Conservation (phyloP, 108 stramenopile genomes). For the Aurantiochytrium sp. region DNA sequence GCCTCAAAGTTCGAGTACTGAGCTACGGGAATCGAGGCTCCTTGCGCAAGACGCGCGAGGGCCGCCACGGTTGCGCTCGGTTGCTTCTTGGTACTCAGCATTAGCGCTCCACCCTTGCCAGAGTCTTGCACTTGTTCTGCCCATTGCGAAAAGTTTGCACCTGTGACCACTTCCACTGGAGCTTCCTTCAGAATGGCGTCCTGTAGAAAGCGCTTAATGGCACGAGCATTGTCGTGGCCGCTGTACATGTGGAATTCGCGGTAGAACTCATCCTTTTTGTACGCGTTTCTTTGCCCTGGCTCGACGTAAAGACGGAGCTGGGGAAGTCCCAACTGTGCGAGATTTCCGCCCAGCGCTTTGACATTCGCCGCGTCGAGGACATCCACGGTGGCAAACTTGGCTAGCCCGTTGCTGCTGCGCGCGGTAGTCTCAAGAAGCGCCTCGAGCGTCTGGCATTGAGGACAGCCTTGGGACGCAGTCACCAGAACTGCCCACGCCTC, state of each 20-base stretch:
- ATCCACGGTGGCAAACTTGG: not conserved
- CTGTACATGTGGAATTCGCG: not conserved
- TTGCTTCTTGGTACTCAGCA: not conserved
- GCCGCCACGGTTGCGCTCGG: not conserved
- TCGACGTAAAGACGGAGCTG: not conserved
- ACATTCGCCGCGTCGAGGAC: not conserved
- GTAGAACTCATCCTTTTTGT: not conserved
- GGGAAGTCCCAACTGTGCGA: not conserved
- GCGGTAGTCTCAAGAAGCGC: not conserved
- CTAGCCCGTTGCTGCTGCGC: not conserved
- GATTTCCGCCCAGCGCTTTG: not conserved
- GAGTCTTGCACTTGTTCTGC: not conserved
- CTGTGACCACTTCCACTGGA: not conserved
- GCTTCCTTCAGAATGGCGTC: not conserved
- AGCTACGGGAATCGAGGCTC: not conserved
- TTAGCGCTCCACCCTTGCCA: not conserved
- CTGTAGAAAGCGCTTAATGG: not conserved
- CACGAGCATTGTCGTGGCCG: not conserved
- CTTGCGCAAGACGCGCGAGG: not conserved
- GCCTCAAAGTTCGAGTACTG: not conserved
- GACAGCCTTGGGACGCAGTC: not conserved
- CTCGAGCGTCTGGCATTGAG: not conserved
- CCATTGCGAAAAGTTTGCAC: not conserved
- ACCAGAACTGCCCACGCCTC: not conserved
- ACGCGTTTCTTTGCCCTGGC: not conserved